A percentile compares a stretch with the other conserved stretches of the same genome.
Evolutionary conservation across 345 rosid species (phyloP).

Genomic region (Angophora floribunda): DNA sequence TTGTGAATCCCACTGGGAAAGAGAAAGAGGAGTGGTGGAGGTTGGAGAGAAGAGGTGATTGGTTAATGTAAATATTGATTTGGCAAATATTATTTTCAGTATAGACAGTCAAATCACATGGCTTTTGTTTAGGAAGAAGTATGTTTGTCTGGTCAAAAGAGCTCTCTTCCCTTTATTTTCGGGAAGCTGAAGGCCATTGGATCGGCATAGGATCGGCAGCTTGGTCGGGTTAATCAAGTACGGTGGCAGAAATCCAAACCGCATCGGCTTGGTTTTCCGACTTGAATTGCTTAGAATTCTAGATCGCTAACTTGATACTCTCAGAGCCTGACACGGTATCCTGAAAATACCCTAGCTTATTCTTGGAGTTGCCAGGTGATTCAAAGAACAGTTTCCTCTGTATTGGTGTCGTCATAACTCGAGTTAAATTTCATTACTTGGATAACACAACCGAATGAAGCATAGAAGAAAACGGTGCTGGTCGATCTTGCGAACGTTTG

Average conservation of each 20-base stretch:
- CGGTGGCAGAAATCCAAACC: not conserved
- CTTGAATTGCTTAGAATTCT: not conserved
- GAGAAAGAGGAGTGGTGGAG: not conserved
- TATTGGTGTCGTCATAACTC: not conserved
- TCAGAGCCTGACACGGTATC: not conserved
- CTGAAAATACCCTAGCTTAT: not conserved
- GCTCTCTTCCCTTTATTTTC: not conserved
- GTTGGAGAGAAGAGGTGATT: not conserved
- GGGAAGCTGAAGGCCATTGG: not conserved
- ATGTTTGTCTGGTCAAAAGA: not conserved
- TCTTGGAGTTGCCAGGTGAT: not conserved
- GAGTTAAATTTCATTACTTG: not conserved
- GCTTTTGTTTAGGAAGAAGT: not conserved
- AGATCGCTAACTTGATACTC: not conserved
- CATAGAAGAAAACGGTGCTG: not conserved
- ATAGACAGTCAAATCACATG: not conserved
- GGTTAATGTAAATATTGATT: slow-evolving; percentile 17
- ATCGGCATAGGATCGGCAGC: not conserved
- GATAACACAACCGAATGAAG: not conserved
- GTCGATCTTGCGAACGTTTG: not conserved
- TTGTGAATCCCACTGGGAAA: not conserved
- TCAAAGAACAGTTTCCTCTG: not conserved
- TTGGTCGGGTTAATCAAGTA: not conserved
- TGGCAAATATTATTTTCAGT: not conserved
- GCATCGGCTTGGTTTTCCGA: not conserved